Conservation (phyloP, 2,329 filamentous ascomycete genomes). For the Chaetomium sp. region DNA sequence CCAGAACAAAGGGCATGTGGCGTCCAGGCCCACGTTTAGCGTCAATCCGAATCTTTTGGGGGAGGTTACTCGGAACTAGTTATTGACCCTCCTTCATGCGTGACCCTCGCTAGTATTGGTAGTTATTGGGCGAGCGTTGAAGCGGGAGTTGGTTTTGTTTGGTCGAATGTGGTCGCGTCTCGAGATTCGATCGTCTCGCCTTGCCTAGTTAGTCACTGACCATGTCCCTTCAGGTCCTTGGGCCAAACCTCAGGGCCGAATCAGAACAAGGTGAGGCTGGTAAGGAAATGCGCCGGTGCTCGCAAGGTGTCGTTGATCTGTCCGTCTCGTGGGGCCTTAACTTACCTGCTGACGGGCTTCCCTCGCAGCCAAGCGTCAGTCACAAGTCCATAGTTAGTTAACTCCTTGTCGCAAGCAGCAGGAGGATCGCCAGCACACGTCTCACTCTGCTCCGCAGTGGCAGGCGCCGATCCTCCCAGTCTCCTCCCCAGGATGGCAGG, state of each 20-base stretch:
- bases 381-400: too few species aligned
- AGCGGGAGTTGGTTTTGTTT: background rate
- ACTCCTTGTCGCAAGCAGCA: too few species aligned
- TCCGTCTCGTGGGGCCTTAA: background rate
- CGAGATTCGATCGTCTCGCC: background rate
- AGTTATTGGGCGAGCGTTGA: background rate
- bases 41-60: background rate
- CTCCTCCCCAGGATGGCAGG: background rate
- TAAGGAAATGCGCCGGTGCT: background rate
- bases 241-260: background rate
- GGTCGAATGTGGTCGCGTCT: background rate
- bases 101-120: background rate
- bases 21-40: background rate
- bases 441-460: background rate
- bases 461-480: background rate
- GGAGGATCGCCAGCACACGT: background rate
- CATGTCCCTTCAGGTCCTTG: background rate
- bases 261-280: background rate
- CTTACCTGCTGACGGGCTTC: background rate
- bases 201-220: constrained; percentile 1
- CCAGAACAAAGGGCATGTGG: background rate
- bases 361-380: too few species aligned
- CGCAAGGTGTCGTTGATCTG: background rate
- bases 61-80: too few species aligned
- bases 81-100: background rate